Evolutionary conservation across 179 eudicot genomes (phyloP).

Genomic region (Patellifolia procumbens): DNA sequence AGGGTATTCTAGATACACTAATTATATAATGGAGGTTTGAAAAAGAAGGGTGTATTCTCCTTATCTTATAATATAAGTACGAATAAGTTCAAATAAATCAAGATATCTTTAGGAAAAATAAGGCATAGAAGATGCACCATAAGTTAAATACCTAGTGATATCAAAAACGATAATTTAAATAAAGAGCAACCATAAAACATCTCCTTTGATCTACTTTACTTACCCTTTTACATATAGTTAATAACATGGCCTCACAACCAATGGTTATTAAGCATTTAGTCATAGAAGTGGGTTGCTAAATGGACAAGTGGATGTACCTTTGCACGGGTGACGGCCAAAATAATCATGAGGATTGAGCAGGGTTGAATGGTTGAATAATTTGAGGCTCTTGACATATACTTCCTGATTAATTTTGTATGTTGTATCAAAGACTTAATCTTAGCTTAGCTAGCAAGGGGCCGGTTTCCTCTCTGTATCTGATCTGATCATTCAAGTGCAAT

Average conservation of each 20-base stretch:
- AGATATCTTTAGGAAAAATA: too few relatives aligned
- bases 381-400: slow-evolving; percentile 21
- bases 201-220: slow-evolving; percentile 26
- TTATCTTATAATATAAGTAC: too few relatives aligned
- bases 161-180: too few relatives aligned
- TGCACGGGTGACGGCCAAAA: slow-evolving; percentile 45
- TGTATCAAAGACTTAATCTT: slow-evolving; percentile 22
- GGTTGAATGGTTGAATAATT: slow-evolving; percentile 9
- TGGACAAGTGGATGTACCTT: slow-evolving; percentile 31
- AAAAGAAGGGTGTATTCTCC: too few relatives aligned
- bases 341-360: slow-evolving; percentile 26
- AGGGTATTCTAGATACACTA: too few relatives aligned
- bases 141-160: too few relatives aligned
- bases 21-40: too few relatives aligned
- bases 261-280: slow-evolving; percentile 28
- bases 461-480: slow-evolving; percentile 35
- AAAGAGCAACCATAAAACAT: slow-evolving; percentile 10
- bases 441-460: slow-evolving; percentile 37
- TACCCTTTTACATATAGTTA: slow-evolving; percentile 8
- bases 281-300: slow-evolving; percentile 15
- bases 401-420: slow-evolving; percentile 4
- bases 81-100: too few relatives aligned
- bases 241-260: slow-evolving; percentile 23
- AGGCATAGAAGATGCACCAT: too few relatives aligned
- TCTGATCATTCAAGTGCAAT: slow-evolving; percentile 33